phyloP scores from a whole-genome alignment of 202 grass and related monocot genomes.

The Schoenoplectus triqueter region DNA sequence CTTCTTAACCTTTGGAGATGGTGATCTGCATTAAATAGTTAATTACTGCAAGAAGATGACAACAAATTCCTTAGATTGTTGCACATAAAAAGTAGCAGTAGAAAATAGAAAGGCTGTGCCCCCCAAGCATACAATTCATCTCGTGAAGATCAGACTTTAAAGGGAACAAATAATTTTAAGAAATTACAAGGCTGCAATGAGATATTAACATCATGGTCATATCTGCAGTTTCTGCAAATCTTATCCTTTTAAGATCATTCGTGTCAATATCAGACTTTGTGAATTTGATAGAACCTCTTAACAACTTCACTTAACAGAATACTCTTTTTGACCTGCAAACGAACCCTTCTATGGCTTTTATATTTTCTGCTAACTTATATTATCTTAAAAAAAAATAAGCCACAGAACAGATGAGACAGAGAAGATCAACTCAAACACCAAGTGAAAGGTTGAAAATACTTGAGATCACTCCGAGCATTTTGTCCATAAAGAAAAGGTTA shows the following conservation, averaged over 20 bases:
- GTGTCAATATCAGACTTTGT: background rate
- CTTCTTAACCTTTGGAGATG: slow-evolving; percentile 40
- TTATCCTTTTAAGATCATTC: background rate
- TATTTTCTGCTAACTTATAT: background rate
- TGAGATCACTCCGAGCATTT: background rate
- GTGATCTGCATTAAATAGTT: slow-evolving; percentile 47
- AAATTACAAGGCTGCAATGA: background rate
- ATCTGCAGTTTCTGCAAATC: background rate
- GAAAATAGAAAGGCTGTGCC: too few species aligned
- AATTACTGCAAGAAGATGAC: background rate
- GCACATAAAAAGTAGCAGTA: too few species aligned
- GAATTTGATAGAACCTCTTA: background rate
- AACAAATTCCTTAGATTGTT: too few species aligned
- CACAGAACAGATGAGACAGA: background rate
- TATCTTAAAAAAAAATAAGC: background rate
- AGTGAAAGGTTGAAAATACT: background rate
- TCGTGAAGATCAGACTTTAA: too few species aligned
- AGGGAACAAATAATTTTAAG: background rate
- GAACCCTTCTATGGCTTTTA: background rate
- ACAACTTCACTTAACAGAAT: slow-evolving; percentile 13
- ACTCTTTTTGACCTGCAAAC: background rate
- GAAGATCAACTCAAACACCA: background rate
- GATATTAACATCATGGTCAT: background rate
- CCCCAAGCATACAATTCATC: too few species aligned
- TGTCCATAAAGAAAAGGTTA: background rate